Conservation (phyloP, 331 rosid species). For the Acacia pycnantha region DNA sequence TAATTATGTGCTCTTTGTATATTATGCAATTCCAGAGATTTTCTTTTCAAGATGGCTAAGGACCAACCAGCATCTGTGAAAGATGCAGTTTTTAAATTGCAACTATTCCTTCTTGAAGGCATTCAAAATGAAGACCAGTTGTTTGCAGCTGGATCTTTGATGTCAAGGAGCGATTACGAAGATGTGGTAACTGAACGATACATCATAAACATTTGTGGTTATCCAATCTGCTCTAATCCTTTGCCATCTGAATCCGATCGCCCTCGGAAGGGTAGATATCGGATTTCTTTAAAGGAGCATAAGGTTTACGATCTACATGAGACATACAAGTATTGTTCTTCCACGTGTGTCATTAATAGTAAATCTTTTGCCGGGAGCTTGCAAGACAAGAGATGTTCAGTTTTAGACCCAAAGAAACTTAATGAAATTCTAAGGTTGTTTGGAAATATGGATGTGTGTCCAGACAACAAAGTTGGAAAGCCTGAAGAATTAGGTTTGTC, state of each 20-base stretch:
- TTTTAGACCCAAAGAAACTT: conserved; percentile 51
- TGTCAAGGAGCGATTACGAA: conserved; percentile 73
- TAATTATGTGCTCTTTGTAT: conserved; percentile 11
- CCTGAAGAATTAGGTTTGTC: conserved; percentile 55
- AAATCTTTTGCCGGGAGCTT: conserved; percentile 58
- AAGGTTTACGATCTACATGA: conserved; percentile 78
- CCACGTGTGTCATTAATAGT: conserved; percentile 63
- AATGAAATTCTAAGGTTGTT: conserved; percentile 50
- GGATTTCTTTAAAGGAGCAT: conserved; percentile 80
- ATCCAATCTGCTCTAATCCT: conserved; percentile 66
- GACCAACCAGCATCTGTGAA: conserved; percentile 41
- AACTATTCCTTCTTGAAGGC: conserved; percentile 66
- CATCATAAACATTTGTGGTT: conserved; percentile 64
- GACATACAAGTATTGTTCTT: conserved; percentile 74
- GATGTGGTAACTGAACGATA: conserved; percentile 84
- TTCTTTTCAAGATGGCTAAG: conserved; percentile 49
- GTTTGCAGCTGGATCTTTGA: conserved; percentile 73
- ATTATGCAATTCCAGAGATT: conserved; percentile 21
- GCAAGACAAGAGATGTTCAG: conserved; percentile 60
- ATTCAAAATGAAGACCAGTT: conserved; percentile 58
- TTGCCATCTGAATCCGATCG: conserved; percentile 58
- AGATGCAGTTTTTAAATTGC: conserved; percentile 65
- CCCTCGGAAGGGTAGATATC: conserved; percentile 65
- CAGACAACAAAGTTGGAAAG: conserved; percentile 40
- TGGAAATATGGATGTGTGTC: conserved; percentile 39